Conservation (phyloP, 176 grass and related monocot genomes). For the Eragrostis curvula region DNA sequence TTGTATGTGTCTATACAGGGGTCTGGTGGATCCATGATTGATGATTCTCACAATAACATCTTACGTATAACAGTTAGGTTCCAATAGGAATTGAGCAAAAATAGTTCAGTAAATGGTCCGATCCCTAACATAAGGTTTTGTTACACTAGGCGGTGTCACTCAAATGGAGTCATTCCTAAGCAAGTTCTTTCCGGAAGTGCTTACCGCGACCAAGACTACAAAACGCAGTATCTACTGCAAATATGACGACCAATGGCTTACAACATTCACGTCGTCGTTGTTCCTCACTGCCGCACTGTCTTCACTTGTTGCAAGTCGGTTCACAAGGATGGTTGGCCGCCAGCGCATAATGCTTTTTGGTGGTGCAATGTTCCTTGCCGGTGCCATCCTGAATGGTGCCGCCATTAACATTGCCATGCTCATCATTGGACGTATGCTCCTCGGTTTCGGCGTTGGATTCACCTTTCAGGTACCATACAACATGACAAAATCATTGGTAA, state of each 20-base stretch:
- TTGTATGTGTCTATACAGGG: too few relatives aligned
- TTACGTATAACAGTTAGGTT: too few relatives aligned
- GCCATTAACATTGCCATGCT: slow-evolving; percentile 68
- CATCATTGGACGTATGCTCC: slow-evolving; percentile 56
- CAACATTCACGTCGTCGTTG: slow-evolving; percentile 71
- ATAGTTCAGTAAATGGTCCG: too few relatives aligned
- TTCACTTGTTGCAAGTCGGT: slow-evolving; percentile 44
- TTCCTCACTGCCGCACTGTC: slow-evolving; percentile 54
- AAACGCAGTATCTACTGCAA: slow-evolving; percentile 52
- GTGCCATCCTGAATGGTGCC: slow-evolving; percentile 40
- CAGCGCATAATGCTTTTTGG: slow-evolving; percentile 56
- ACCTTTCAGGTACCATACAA: slow-evolving; percentile 49
- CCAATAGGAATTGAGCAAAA: too few relatives aligned
- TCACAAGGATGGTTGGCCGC: slow-evolving; percentile 50
- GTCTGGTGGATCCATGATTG: too few relatives aligned
- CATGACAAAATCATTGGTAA: too few relatives aligned
- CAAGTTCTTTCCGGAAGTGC: slow-evolving; percentile 57
- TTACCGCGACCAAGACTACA: slow-evolving; percentile 14
- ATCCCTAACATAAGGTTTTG: not conserved
- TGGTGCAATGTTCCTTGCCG: slow-evolving; percentile 52
- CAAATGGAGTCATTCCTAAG: slow-evolving; percentile 70
- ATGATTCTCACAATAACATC: too few relatives aligned
- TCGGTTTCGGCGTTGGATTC: slow-evolving; percentile 69
- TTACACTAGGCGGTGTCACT: slow-evolving; percentile 46
- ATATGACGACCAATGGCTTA: slow-evolving; percentile 53